Evolutionary conservation across 1,284 basidiomycete species (phyloP).

Genomic region (Schizophyllum amplum): DNA sequence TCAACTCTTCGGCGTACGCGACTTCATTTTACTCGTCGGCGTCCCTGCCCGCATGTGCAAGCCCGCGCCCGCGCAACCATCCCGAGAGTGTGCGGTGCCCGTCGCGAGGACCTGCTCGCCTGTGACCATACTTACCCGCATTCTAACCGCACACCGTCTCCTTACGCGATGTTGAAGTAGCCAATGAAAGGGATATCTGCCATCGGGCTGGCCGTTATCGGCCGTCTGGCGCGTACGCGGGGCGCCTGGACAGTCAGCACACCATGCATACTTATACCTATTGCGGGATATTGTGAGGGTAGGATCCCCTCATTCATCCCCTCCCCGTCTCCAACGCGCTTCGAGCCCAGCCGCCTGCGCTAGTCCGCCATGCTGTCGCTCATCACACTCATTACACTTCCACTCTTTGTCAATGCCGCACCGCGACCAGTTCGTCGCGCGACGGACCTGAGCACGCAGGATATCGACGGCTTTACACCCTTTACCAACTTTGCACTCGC

Average conservation of each 20-base stretch:
- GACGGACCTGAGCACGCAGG: slow-evolving; percentile 31
- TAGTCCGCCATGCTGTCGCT: neutral
- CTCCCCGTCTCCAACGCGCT: neutral
- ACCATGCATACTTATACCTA: neutral
- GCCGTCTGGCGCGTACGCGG: too few species aligned
- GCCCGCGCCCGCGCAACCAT: neutral
- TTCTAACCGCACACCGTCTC: too few species aligned
- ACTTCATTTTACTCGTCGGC: too few species aligned
- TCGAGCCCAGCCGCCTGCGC: neutral
- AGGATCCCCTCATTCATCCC: neutral
- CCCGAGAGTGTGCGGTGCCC: neutral
- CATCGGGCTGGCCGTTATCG: too few species aligned
- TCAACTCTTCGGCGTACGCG: too few species aligned
- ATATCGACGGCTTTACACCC: slow-evolving; percentile 39
- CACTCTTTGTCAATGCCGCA: slow-evolving; percentile 13
- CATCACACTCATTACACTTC: neutral
- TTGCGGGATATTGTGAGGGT: neutral
- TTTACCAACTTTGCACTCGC: slow-evolving; percentile 49
- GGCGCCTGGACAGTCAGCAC: too few species aligned
- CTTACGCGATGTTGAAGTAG: too few species aligned
- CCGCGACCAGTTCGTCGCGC: slow-evolving; percentile 19
- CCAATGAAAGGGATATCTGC: neutral
- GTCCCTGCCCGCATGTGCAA: neutral
- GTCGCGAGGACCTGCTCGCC: too few species aligned
- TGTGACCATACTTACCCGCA: too few species aligned